A percentile compares a stretch with the other conserved stretches of the same genome.
These are phyloP conservation scores for Fraxinus dipetala DNA, from an alignment of 305 asterid species.

Conservation along the genomic window DNA sequence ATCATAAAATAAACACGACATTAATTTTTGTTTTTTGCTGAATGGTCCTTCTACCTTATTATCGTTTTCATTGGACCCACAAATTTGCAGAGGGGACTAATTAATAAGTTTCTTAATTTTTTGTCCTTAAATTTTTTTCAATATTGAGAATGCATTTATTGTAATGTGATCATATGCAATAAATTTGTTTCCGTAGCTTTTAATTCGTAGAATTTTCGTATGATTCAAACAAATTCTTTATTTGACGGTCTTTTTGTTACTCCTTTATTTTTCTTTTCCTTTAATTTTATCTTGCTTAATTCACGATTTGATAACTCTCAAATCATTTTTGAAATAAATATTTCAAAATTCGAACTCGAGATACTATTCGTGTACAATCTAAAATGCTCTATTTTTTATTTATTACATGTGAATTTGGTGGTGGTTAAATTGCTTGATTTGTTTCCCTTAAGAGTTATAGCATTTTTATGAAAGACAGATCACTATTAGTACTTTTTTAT, in stretches of 20 bases:
- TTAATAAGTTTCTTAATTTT: too few relatives aligned
- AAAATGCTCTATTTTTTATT: background rate
- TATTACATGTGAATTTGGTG: background rate
- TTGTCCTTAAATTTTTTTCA: background rate
- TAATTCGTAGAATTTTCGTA: background rate
- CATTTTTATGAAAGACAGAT: background rate
- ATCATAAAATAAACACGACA: background rate
- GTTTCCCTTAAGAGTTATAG: background rate
- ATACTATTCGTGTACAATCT: background rate
- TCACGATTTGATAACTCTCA: background rate
- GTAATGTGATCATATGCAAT: background rate
- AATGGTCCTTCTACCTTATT: conserved; percentile 12
- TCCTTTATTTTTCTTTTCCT: background rate
- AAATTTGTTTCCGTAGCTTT: background rate
- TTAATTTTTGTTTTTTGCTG: conserved; percentile 2
- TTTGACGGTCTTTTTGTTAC: background rate
- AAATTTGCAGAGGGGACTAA: background rate
- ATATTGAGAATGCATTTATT: background rate
- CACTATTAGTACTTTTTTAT: background rate
- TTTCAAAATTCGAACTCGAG: background rate
- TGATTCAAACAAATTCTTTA: background rate
- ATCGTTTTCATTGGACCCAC: background rate
- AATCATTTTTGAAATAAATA: background rate
- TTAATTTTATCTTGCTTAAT: background rate
- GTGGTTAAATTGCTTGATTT: background rate